A percentile compares a stretch with the other conserved stretches of the same genome.
phyloP scores from a whole-genome alignment of 2,329 filamentous ascomycete genomes.

The Chaetomiaceae sp. region DNA sequence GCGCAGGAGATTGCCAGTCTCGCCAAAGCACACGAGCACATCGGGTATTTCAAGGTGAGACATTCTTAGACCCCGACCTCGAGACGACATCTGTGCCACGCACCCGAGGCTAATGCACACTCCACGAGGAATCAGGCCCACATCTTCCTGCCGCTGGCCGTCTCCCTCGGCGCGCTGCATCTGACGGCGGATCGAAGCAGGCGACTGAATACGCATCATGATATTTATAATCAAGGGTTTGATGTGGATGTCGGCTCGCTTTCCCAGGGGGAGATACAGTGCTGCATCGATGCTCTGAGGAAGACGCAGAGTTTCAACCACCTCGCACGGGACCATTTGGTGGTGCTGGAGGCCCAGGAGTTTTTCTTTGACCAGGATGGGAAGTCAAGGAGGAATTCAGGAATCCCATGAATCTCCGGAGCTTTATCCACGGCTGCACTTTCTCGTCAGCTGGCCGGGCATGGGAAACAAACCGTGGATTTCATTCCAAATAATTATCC shows the following conservation, averaged over 20 bases:
- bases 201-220: background rate
- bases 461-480: no score
- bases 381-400: no score
- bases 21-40: conserved; percentile 23
- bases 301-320: conserved; percentile 26
- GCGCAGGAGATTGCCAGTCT: conserved; percentile 23
- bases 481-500: no score
- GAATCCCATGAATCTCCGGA: no score
- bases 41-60: conserved; percentile 25
- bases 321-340: conserved; percentile 21
- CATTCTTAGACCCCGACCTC: background rate
- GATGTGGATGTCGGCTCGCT: conserved; percentile 2
- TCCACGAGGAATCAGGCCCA: conserved; percentile 19
- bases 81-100: background rate
- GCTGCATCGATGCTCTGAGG: conserved; percentile 20
- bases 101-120: conserved; percentile 10
- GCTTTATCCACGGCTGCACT: no score
- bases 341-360: conserved; percentile 17
- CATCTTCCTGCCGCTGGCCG: conserved; percentile 23
- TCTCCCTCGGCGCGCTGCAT: conserved; percentile 18
- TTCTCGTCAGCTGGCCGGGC: no score
- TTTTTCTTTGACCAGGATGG: conserved; percentile 1
- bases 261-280: conserved; percentile 11
- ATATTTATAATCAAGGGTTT: background rate
- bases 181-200: conserved; percentile 10